Evolutionary conservation across 202 grass and related monocot genomes (phyloP), one percentile per base, ranked within the genome.

Genomic region (Brachypodium distachyon): DNA sequence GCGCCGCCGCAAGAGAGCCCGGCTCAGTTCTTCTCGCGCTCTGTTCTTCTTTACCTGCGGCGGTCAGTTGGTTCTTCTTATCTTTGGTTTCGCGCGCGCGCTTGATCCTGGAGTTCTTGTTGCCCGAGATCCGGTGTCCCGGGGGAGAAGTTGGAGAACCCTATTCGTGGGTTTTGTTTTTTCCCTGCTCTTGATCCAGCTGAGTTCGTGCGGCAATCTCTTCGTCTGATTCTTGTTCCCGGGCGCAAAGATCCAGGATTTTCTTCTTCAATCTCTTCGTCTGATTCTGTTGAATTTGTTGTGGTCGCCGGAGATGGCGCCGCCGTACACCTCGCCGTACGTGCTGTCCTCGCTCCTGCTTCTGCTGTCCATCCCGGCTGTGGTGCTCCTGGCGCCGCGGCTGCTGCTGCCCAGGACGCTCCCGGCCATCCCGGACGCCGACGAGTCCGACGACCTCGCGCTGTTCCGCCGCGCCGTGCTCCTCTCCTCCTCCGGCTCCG

Each of bases 401-500:
- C 89, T 99, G 55, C 76, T 95, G 18, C 74, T 79, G 3, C 87
- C 91, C 27, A 67, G 63, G 73, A 90, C 92, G 73, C 87, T 95
- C 38, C 91, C 96, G 9, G 41, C 87, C 58, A 95, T 95, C 74
- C 92, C 96, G 8, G 87, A 89, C 73, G 88, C 85, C 56, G 87
- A 93, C 85, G 91, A 93, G 87, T 53, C 80, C 3, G 87, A 90
- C 1, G 91, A 90, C 87, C 87, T 93, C n/a, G 91, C 87, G 0
- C 91, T 93, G 52, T 93, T 93, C 87, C 88, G 80, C 80, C 84
- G 83, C 80, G 80, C 83, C 21, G 61, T 86, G 25, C 77, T 89
- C 80, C 87, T 87, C 36, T 90, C 91, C 36, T 81, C 89, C 21
- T 40, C 84, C 0, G 5, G 57, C 19, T 66, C 88, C 0, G 5